These are phyloP conservation scores for Diophrys sp. DNA, from an alignment of 73 alveolate species.

Conservation along the genomic window DNA sequence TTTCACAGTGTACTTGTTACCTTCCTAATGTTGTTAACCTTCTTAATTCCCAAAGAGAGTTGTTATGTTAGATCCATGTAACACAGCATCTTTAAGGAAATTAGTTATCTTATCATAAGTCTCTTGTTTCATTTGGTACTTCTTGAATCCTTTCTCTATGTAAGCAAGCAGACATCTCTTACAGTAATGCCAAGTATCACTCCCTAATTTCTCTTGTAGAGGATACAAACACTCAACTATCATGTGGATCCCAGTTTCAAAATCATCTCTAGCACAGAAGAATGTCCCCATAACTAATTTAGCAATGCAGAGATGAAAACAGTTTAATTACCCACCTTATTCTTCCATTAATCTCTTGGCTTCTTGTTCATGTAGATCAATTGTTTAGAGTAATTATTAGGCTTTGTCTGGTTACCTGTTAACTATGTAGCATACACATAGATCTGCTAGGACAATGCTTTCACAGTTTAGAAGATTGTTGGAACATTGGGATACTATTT, in stretches of 20 bases:
- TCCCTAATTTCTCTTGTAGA: conserved; percentile 65
- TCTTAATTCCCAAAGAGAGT: conserved; percentile 38
- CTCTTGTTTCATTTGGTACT: conserved; percentile 30
- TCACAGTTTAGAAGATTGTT: conserved; percentile 60
- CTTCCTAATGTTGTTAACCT: conserved; percentile 31
- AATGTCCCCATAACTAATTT: conserved; percentile 73
- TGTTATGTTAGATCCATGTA: conserved; percentile 65
- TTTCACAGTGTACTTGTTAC: conserved; percentile 57
- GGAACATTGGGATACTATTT: conserved; percentile 16
- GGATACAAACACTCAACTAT: conserved; percentile 62
- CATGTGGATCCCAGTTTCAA: conserved; percentile 65
- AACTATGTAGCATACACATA: conserved; percentile 68
- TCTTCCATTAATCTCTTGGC: conserved; percentile 50
- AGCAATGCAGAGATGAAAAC: conserved; percentile 73
- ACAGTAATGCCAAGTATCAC: conserved; percentile 80
- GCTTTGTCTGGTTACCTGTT: conserved; percentile 66
- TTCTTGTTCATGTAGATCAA: conserved; percentile 47
- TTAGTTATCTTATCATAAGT: conserved; percentile 31
- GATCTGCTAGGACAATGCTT: conserved; percentile 70
- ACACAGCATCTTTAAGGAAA: conserved; percentile 62
- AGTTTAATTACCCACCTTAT: too few relatives aligned
- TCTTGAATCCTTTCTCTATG: conserved; percentile 61
- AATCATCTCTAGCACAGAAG: conserved; percentile 67
- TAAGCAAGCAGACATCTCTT: conserved; percentile 62
- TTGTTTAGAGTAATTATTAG: conserved; percentile 43